Base-by-base conservation (phyloP, 2,329 filamentous ascomycete genomes). In the Trichoderma simmonsii region DNA sequence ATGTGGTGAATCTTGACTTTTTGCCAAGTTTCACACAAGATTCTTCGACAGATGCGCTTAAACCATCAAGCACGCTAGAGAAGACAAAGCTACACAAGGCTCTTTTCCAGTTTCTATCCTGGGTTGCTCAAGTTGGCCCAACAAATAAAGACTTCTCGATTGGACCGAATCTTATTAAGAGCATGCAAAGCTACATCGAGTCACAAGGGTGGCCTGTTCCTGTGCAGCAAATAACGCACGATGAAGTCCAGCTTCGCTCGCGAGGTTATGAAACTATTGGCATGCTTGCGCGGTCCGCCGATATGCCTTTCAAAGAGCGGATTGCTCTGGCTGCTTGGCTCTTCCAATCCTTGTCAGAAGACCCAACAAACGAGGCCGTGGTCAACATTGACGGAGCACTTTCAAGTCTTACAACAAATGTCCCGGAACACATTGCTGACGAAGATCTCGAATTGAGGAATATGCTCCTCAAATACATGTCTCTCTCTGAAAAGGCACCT, bases 191-290 rank as follows among this genome's bases (percentile, higher is more conserved):
- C 28, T 98, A 94, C 78, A 90, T 97, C 70, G 87, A 92, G 74
- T 86, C 88, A 36, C 93, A 97, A 80, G 94, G 94, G 6, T 98
- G 95, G 95, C 95, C 95, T 2, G 83, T 83, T 24, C 88, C 91
- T 1, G 82, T 89, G 67, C 87, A 89, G 74, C 87, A 89, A 74
- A 80, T 86, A 14, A 86, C 87, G 2, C 80, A 85, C 12, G 89
- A 91, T 62, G 89, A 91, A 69, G 83, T 91, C 69, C 86, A 88
- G 4, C 85, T 97, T 57, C 90, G 95, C 54, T 91, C 91, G 6
- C 91, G 92, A 77, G 94, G 92, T 1, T 98, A 98, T 80, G 95
- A 98, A 80, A 94, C 93, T 0, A 93, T 98, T 51, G 96, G 95
- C 0, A 87, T 96, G 15, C 82, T 98, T 28, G 90, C 92, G 70